Percentiles rank a stretch among this genome's conserved stretches.
These are phyloP conservation scores for Dactylellina leptospora DNA, from an alignment of 2,329 filamentous ascomycete genomes.

Conservation along the genomic window DNA sequence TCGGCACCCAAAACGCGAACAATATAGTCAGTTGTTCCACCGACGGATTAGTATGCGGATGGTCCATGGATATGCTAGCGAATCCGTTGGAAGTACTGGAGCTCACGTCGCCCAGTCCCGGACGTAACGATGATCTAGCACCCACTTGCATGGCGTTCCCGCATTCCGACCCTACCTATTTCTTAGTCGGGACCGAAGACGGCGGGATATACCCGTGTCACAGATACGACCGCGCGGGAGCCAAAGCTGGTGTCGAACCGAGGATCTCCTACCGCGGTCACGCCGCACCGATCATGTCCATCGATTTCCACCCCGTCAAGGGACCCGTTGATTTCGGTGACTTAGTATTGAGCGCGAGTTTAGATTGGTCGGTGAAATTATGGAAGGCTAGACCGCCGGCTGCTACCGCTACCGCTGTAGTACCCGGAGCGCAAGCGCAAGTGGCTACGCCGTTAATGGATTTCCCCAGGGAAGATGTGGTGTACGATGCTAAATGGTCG, in stretches of 20 bases:
- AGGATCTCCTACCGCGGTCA: conserved; percentile 89
- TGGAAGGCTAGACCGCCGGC: conserved; percentile 91
- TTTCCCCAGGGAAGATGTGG: conserved; percentile 91
- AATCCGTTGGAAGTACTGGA: conserved; percentile 95
- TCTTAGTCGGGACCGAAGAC: conserved; percentile 95
- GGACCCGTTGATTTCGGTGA: conserved; percentile 95
- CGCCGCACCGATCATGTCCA: conserved; percentile 91
- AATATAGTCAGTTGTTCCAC: conserved; percentile 98
- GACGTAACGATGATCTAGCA: conserved; percentile 91
- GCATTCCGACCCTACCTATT: conserved; percentile 93
- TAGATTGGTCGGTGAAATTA: conserved; percentile 97
- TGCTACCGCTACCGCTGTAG: conserved; percentile 71
- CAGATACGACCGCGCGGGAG: conserved; percentile 93
- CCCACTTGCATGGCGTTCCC: conserved; percentile 96
- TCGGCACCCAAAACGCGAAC: conserved; percentile 97
- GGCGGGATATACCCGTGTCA: conserved; percentile 96
- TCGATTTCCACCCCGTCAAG: conserved; percentile 91
- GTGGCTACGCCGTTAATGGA: conserved; percentile 79
- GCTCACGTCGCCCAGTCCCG: conserved; percentile 78
- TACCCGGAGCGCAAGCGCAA: conserved; percentile 57
- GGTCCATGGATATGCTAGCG: conserved; percentile 97
- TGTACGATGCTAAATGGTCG: conserved; percentile 96
- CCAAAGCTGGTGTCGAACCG: conserved; percentile 92
- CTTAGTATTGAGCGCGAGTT: conserved; percentile 85
- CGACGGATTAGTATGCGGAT: conserved; percentile 94